Conservation (phyloP, 2,329 filamentous ascomycete genomes). For the Trichoderma koningii region DNA sequence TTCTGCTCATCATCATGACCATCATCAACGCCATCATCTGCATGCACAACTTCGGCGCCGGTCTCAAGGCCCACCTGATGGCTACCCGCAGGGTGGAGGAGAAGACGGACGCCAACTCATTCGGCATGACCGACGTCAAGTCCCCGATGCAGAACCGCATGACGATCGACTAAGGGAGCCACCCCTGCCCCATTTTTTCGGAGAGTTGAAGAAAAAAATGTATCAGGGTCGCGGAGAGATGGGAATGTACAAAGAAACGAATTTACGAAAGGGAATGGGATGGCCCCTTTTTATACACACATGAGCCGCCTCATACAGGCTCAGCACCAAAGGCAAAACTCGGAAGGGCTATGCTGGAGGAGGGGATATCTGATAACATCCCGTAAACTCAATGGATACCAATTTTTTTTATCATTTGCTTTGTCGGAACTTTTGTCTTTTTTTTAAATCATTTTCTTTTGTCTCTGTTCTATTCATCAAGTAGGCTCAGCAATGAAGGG, state of each 20-base stretch:
- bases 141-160: constrained; percentile 57
- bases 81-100: constrained; percentile 53
- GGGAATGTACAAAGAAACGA: constrained; percentile 42
- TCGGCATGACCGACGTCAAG: constrained; percentile 60
- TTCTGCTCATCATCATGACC: constrained; percentile 83
- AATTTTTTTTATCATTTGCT: constrained; percentile 17
- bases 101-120: constrained; percentile 59
- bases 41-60: constrained; percentile 86
- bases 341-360: constrained; percentile 20
- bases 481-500: constrained; percentile 27
- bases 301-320: constrained; percentile 25
- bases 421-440: constrained; percentile 7
- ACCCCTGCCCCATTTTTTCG: neutral
- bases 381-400: constrained; percentile 28
- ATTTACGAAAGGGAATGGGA: constrained; percentile 34
- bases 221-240: constrained; percentile 1
- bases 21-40: constrained; percentile 86
- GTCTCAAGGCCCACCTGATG: constrained; percentile 83
- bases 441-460: constrained; percentile 15
- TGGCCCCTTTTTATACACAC: constrained; percentile 19
- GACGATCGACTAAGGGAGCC: constrained; percentile 58
- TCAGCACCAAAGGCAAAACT: constrained; percentile 20
- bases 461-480: constrained; percentile 11
- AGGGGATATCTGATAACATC: constrained; percentile 22
- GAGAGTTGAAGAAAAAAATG: constrained; percentile 1